Conservation (phyloP, 495 filamentous ascomycete species). For the Penicillium macrosclerotiorum region DNA sequence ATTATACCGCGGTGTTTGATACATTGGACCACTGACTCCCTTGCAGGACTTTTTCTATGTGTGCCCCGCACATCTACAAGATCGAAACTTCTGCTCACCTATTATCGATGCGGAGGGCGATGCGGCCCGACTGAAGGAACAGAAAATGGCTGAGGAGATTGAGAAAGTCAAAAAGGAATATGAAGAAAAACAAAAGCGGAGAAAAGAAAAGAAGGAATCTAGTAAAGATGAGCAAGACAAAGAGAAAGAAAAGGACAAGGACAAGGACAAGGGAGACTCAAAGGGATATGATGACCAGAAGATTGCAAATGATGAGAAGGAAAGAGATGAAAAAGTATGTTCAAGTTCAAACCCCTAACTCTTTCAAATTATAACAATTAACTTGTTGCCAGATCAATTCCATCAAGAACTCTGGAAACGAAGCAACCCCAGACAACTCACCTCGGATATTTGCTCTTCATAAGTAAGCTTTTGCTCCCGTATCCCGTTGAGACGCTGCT, state of each 20-base stretch:
- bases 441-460: conserved; percentile 84
- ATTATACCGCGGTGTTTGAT: not conserved
- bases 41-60: conserved; percentile 92
- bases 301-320: conserved; percentile 45
- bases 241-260: conserved; percentile 49
- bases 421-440: conserved; percentile 37
- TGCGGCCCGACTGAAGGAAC: conserved; percentile 63
- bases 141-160: conserved; percentile 67
- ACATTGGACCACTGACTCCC: not conserved
- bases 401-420: conserved; percentile 32
- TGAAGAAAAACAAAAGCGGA: conserved; percentile 40
- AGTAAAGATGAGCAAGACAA: conserved; percentile 44
- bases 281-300: conserved; percentile 40
- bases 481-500: not conserved
- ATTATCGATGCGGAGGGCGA: conserved; percentile 74
- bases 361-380: too few species aligned
- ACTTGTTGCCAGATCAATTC: conserved; percentile 31
- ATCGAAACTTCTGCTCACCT: conserved; percentile 75
- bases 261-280: conserved; percentile 41
- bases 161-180: conserved; percentile 66
- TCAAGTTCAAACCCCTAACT: not conserved
- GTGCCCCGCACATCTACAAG: conserved; percentile 80
- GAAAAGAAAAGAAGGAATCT: conserved; percentile 32
- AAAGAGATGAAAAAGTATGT: conserved; percentile 54
- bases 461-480: conserved; percentile 55